Evolutionary conservation across 371 early-diverging fungal species (phyloP), one percentile per base, ranked within the genome.

Genomic region (Mortierella sp.): DNA sequence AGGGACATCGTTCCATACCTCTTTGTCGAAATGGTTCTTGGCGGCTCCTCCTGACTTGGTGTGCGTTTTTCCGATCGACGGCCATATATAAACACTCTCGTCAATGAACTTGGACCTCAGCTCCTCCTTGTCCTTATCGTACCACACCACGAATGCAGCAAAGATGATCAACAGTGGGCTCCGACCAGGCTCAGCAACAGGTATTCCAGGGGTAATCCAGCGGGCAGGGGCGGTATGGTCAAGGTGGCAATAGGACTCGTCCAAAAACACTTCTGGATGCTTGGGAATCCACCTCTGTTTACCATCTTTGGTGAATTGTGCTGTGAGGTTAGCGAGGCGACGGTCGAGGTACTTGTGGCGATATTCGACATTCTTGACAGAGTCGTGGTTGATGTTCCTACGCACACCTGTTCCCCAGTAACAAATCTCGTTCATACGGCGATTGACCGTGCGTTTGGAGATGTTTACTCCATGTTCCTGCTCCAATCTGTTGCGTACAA

Each of bases 1-100:
- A 21, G 54, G 21, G 54, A 54, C 54, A 54, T 54, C 54, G 21
- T 19, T 54, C 54, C 54, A 54, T 54, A 54, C 3, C 3, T 16
- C 21, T 3, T 54, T 54, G 54, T 54, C 21, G 21, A 21, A 21
- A 21, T 6, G 54, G 54, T 16, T 54, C 21, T 54, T 54, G 54
- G 54, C 0, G 54, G 54, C 2, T 54, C 54, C 54, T 54, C 21
- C 21, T 16, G 21, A 21, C 21, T 54, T 54, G 54, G 54, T 54
- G 21, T 75, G 72, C 8, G 80, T 2, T 60, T 79, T 75, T 19
- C 75, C 75, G 8, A 71, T 45, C 3, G 72, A 57, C 14, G 76
- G 80, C 76, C 80, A 80, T 4, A 75, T 72, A 38, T 80, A 52
- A 1, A 80, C 80, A 24, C 76, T 71, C 57, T 76, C 77, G 24